These are phyloP conservation scores for Citrus australasica DNA, from an alignment of 345 rosid species.

Conservation along the genomic window DNA sequence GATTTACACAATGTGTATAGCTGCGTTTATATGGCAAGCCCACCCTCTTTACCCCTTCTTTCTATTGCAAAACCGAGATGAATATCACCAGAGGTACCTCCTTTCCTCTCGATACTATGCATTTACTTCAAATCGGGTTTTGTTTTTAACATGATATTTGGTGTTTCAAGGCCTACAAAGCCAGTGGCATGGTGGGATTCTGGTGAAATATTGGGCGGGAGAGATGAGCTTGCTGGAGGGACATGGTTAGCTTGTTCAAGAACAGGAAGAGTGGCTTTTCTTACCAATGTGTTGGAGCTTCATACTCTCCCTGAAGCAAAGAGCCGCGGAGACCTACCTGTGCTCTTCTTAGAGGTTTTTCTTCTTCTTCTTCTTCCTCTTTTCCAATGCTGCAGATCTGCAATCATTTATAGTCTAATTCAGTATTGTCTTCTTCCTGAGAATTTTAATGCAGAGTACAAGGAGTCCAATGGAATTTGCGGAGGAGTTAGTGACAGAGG, in stretches of 20 bases:
- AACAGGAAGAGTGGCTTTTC: constrained; percentile 55
- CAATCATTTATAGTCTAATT: not conserved
- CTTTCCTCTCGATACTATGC: not conserved
- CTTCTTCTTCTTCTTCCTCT: not conserved
- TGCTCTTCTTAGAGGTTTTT: constrained; percentile 56
- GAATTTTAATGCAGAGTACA: constrained; percentile 32
- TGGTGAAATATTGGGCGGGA: constrained; percentile 50
- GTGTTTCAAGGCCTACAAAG: constrained; percentile 47
- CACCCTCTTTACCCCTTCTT: constrained; percentile 57
- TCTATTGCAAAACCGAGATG: constrained; percentile 67
- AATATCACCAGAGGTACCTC: constrained; percentile 54
- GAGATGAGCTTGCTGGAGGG: constrained; percentile 60
- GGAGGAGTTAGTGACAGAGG: constrained; percentile 39
- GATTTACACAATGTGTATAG: constrained; percentile 46
- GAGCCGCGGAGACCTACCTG: constrained; percentile 65
- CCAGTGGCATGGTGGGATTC: constrained; percentile 63
- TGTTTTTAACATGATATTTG: not conserved
- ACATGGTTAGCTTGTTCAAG: constrained; percentile 74
- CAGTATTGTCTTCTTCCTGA: not conserved
- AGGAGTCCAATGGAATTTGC: constrained; percentile 59
- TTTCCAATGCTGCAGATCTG: not conserved
- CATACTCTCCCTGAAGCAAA: constrained; percentile 44
- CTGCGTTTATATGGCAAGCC: constrained; percentile 61
- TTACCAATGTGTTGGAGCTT: constrained; percentile 67
- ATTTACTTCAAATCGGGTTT: not conserved